Base-by-base conservation (phyloP, 768 basidiomycete species). In the Amylocystis lapponica region DNA sequence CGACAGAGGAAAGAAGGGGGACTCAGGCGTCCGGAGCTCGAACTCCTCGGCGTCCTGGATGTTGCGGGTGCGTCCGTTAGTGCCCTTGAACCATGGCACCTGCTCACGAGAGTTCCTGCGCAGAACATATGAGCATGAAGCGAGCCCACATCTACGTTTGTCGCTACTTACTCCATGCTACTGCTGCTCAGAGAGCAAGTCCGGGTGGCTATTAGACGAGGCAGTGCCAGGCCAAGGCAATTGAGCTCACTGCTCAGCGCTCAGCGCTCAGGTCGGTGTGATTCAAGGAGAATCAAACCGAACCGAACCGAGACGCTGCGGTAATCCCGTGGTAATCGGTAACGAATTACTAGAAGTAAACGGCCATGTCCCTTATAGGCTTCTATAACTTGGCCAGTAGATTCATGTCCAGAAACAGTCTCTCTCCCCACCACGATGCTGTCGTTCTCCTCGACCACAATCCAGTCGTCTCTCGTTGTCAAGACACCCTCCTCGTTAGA, bases 11-110 rank as follows among this genome's bases (percentile, higher is more conserved):
- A 30, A 14, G 45, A 17, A 33, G 31, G 29, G 32, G 13, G 29
- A 32, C 26, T 34, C 44, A 23, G 23, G 16, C 48, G 20, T 44
- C 39, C 14, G 45, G 30, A 58, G 48, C 38, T 58, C 59, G 45
- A 52, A 58, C 13, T 50, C 41, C 30, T 54, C 53, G 11, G 53
- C 53, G 20, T 51, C 50, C 22, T 19, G 41, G 14, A 51, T 26
- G 20, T 27, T 34, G 31, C 49, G 41, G n/a, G 27, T 11, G 11
- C 45, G 37, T 5, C 42, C 37, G 19, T 29, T 26, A 3, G 30
- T 10, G 12, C 29, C 9, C 32, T 47, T 45, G 43, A 45, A 45
- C 50, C 53, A 51, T 21, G 53, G 36, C 8, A 41, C n/a, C n/a
- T n/a, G n/a, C n/a, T n/a, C 34, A 16, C 43, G 36, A 26, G 39